A percentile compares a stretch with the other conserved stretches of the same genome.
phyloP scores from a whole-genome alignment of 2,329 filamentous ascomycete genomes.

The Gaeumannomyces tritici region DNA sequence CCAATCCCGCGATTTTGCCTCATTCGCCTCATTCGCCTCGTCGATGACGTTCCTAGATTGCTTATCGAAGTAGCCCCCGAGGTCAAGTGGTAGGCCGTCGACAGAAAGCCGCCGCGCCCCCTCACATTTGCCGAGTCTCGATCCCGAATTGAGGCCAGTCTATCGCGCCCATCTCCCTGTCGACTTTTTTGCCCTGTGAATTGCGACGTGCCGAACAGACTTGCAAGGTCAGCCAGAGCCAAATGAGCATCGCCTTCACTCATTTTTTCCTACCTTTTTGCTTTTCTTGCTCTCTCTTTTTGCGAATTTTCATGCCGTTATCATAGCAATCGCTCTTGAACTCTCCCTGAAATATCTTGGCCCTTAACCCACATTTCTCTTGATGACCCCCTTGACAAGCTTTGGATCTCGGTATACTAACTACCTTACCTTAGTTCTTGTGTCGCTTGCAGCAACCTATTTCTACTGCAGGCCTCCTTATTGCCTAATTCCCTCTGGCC shows the following conservation, averaged over 20 bases:
- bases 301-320: too few species aligned
- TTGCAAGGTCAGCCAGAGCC: neutral
- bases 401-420: neutral
- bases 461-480: neutral
- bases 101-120: neutral
- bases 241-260: neutral
- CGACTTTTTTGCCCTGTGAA: neutral
- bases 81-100: neutral
- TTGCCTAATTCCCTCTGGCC: neutral
- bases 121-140: neutral
- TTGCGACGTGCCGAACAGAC: neutral
- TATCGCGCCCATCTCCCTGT: neutral
- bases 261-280: slow-evolving; percentile 1
- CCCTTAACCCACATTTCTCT: too few species aligned
- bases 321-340: too few species aligned
- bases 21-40: neutral
- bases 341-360: too few species aligned
- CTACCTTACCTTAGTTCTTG: neutral
- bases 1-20: neutral
- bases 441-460: neutral
- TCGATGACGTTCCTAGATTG: neutral
- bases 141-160: neutral
- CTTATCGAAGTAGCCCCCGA: neutral
- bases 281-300: too few species aligned
- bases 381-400: too few species aligned